These are phyloP conservation scores for Mucor sp. DNA, from an alignment of 371 early-diverging fungal genomes.

Conservation along the genomic window DNA sequence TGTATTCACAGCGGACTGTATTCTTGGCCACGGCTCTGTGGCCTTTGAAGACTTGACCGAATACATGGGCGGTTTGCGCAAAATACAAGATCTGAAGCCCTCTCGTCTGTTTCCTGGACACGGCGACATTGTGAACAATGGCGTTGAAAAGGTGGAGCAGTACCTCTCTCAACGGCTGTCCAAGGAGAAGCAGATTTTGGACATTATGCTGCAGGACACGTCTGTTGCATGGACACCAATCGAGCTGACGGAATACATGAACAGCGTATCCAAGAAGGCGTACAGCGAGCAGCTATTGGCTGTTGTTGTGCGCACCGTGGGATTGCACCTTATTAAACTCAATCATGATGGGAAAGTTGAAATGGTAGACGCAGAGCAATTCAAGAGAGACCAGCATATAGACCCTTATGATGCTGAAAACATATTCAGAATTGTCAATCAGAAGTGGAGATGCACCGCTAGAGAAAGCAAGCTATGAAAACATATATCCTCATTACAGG, in stretches of 20 bases:
- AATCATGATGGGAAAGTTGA: constrained; percentile 24
- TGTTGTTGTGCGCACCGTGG: constrained; percentile 18
- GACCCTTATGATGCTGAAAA: constrained; percentile 17
- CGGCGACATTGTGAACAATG: constrained; percentile 50
- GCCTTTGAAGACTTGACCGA: constrained; percentile 70
- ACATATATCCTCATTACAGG: background rate
- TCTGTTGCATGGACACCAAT: constrained; percentile 6
- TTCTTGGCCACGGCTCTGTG: constrained; percentile 75
- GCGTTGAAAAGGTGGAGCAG: constrained; percentile 26
- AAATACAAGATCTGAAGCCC: constrained; percentile 35
- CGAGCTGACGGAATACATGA: constrained; percentile 9
- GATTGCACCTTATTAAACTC: constrained; percentile 25
- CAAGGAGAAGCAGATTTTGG: constrained; percentile 35
- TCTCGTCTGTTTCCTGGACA: constrained; percentile 54
- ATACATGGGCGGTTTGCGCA: constrained; percentile 64
- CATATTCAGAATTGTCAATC: constrained; percentile 9
- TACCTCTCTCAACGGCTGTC: constrained; percentile 21
- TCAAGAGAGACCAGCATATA: background rate
- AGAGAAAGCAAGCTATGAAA: constrained; percentile 12
- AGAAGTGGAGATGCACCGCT: constrained; percentile 13
- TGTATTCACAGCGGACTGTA: constrained; percentile 74
- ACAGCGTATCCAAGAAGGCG: background rate
- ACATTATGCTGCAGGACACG: constrained; percentile 20
- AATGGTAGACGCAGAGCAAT: background rate
- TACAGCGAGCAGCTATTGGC: constrained; percentile 1